Evolutionary conservation across 2,329 filamentous ascomycete genomes (phyloP).

Genomic region (Diaporthe amygdali): DNA sequence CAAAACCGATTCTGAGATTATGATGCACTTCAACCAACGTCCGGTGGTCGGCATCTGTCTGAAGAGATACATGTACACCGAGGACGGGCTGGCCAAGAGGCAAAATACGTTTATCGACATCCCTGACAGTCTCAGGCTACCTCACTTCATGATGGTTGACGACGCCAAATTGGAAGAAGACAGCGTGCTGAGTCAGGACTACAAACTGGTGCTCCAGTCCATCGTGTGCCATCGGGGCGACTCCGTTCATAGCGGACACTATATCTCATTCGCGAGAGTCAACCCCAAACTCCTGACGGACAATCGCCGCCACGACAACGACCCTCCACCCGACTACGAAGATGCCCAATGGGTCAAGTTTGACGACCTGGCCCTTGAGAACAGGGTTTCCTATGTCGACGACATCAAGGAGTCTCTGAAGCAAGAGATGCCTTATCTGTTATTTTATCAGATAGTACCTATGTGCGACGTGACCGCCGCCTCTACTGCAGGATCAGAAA

Average conservation of each 20-base stretch:
- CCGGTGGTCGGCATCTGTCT: constrained; percentile 92
- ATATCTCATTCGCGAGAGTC: constrained; percentile 83
- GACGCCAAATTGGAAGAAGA: constrained; percentile 66
- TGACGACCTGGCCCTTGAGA: constrained; percentile 76
- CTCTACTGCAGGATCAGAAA: constrained; percentile 51
- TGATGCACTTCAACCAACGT: constrained; percentile 83
- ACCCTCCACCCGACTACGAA: constrained; percentile 69
- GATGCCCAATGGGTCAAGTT: constrained; percentile 88
- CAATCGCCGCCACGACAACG: constrained; percentile 59
- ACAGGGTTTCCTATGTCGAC: constrained; percentile 77
- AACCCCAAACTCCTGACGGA: constrained; percentile 66
- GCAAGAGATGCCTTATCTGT: constrained; percentile 89
- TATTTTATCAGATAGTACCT: constrained; percentile 94
- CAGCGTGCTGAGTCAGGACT: constrained; percentile 80
- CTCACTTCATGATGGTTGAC: constrained; percentile 84
- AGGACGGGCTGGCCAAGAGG: constrained; percentile 70
- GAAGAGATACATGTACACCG: constrained; percentile 83
- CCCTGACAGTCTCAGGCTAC: constrained; percentile 78
- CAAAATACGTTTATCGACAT: constrained; percentile 90
- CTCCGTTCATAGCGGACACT: constrained; percentile 88
- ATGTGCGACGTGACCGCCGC: constrained; percentile 71
- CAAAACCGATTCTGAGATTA: constrained; percentile 77
- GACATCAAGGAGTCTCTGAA: constrained; percentile 78
- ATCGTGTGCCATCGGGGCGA: constrained; percentile 91
- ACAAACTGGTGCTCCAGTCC: constrained; percentile 90